Percentiles rank a stretch among this genome's conserved stretches.
These are phyloP conservation scores for Hymenoscyphus salicellus DNA, from an alignment of 2,329 filamentous ascomycete species.

Conservation along the genomic window DNA sequence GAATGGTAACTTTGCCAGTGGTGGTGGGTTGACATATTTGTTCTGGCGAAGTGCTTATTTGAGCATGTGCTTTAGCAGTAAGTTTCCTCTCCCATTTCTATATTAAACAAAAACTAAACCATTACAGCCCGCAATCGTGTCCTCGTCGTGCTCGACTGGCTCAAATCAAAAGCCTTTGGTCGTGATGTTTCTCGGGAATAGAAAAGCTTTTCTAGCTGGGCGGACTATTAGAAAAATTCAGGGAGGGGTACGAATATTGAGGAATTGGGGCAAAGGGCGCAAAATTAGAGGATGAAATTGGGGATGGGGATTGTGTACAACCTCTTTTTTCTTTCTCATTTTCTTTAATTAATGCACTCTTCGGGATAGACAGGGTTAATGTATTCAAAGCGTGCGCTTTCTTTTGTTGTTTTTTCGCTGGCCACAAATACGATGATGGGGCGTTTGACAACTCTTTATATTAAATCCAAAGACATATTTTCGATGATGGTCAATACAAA, in stretches of 20 bases:
- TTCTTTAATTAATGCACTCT: not conserved
- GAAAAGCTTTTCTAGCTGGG: constrained; percentile 14
- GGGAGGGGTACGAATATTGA: not conserved
- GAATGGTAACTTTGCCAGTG: constrained; percentile 91
- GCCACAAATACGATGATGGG: not conserved
- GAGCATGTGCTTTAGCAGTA: constrained; percentile 99
- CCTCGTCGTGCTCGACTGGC: constrained; percentile 89
- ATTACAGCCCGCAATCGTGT: constrained; percentile 81
- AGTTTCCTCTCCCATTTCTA: constrained; percentile 44
- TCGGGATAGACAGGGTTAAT: not conserved
- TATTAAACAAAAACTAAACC: constrained; percentile 23
- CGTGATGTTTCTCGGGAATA: constrained; percentile 89
- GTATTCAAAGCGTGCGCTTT: not conserved
- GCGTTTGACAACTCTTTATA: not conserved
- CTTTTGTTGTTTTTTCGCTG: not conserved
- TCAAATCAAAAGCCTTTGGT: constrained; percentile 95
- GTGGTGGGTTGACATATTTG: constrained; percentile 90
- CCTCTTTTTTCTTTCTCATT: not conserved
- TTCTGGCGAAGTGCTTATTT: constrained; percentile 98
- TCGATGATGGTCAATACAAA: no score
- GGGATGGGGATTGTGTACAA: not conserved
- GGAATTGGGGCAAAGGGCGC: not conserved
- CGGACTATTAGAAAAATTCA: not conserved
- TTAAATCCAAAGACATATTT: not conserved
- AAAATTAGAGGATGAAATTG: constrained; percentile 1